A percentile compares a stretch with the other conserved stretches of the same genome.
Conservation (phyloP, 139 green algal genomes). For the Zygnema cylindricum region DNA sequence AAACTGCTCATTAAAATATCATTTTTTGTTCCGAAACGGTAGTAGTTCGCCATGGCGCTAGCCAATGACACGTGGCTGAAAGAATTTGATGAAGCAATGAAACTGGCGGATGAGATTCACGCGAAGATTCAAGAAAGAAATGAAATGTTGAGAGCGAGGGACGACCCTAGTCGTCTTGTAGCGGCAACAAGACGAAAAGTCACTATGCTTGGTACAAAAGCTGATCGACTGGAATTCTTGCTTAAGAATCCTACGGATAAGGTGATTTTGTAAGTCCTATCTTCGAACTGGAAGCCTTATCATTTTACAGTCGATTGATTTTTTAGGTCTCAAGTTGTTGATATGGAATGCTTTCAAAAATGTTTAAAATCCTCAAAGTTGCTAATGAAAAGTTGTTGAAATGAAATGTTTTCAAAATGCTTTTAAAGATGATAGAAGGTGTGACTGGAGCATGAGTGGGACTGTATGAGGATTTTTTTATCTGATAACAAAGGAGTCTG, state of each 20-base stretch:
- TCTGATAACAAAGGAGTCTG: too few species aligned
- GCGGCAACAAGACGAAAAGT: conserved; percentile 39
- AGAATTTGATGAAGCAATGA: conserved; percentile 53
- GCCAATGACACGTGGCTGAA: conserved; percentile 35
- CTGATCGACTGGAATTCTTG: conserved; percentile 38
- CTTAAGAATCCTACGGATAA: conserved; percentile 27
- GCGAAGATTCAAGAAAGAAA: conserved; percentile 45
- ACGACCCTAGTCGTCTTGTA: conserved; percentile 37
- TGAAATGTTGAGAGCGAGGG: conserved; percentile 8
- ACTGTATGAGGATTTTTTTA: too few species aligned
- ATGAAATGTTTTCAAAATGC: too few species aligned
- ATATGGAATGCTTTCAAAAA: not conserved
- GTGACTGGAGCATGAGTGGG: too few species aligned
- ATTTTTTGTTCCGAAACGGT: too few species aligned
- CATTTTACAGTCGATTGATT: too few species aligned
- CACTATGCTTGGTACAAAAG: conserved; percentile 23
- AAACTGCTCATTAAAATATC: too few species aligned
- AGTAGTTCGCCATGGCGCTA: conserved; percentile 24
- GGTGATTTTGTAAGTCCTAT: conserved; percentile 16
- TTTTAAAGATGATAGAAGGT: too few species aligned
- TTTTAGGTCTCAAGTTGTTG: not conserved
- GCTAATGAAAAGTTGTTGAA: too few species aligned
- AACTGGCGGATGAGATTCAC: conserved; percentile 43
- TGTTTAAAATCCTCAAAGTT: too few species aligned
- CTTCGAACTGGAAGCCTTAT: not conserved